Base-by-base conservation (phyloP, 2,329 filamentous ascomycete species). In the Aspergillus glaucus region DNA sequence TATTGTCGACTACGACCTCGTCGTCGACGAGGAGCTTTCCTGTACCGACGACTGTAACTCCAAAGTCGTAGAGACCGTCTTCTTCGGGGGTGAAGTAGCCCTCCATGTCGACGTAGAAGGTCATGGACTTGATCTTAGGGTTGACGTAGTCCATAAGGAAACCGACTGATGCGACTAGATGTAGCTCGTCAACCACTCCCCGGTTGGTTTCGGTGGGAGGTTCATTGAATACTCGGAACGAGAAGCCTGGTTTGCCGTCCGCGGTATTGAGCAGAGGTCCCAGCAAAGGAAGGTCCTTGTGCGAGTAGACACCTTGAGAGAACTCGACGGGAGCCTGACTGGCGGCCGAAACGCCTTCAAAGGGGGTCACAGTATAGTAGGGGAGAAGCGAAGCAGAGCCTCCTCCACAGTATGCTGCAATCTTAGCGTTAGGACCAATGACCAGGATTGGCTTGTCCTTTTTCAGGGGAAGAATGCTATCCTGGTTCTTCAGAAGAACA, bases 401-500 rank as follows among this genome's bases (percentile, higher is more conserved):
- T 49, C 84, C 84, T 32, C 84, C 84, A 56, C 83, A 74, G 56
- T 71, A 74, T 1, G 69, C 59, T 21, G 71, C 66, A 26, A 69
- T 64, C 44, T 74, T 76, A 9, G 78, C 69, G 49, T 80, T 80
- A 10, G 77, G 77, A 3, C 78, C 79, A 49, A 81, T 79, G 15
- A 80, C 70, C 9, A 77, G 72, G 10, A 77, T 66, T 0, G 74
- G 68, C 49, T 74, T 69, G 21, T 66, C 64, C 43, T 70, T 73
- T 36, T 69, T 65, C 46, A 80, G 62, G 0, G 87, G 87, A 1
- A 91, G 72, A 0, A 84, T 63, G 12, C 72, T 72, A 34, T 77
- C 76, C 10, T 87, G 78, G 55, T 91, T 91, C 69, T 89, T 88
- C 44, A 90, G 70, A 10, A 91, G 73, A 1, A 89, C 85, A 7